These are phyloP conservation scores for Talaromyces islandicus DNA, from an alignment of 2,329 filamentous ascomycete species.

Conservation along the genomic window DNA sequence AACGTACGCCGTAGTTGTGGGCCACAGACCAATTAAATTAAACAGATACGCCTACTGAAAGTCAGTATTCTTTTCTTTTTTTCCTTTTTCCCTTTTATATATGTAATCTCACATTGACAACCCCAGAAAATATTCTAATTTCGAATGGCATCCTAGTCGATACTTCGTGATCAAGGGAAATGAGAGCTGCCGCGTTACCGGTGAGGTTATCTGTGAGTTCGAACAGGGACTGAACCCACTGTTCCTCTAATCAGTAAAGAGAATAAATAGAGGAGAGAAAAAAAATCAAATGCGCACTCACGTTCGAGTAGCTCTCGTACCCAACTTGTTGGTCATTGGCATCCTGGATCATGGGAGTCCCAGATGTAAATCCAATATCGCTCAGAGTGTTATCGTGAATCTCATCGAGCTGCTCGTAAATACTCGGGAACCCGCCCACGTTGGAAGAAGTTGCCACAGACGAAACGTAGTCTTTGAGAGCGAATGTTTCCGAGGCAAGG, in stretches of 20 bases:
- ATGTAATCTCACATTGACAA: conserved; percentile 7
- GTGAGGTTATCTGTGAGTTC: conserved; percentile 12
- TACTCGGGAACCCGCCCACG: conserved; percentile 3
- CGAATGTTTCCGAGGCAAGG: conserved; percentile 9
- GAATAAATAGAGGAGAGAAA: background rate
- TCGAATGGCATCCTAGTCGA: conserved; percentile 1
- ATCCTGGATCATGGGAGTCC: conserved; percentile 4
- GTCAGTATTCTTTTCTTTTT: background rate
- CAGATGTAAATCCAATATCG: conserved; percentile 5
- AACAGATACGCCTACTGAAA: conserved; percentile 12
- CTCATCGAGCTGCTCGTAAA: conserved; percentile 9
- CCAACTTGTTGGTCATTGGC: conserved; percentile 7
- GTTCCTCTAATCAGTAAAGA: background rate
- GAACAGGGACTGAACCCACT: conserved; percentile 11
- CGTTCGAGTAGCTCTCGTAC: conserved; percentile 14
- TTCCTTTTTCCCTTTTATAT: no score
- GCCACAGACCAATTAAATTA: conserved; percentile 13
- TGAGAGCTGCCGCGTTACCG: conserved; percentile 8
- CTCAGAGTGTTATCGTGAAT: conserved; percentile 9
- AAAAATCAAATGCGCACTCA: background rate
- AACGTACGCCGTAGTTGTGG: conserved; percentile 10
- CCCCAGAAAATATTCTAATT: conserved; percentile 5
- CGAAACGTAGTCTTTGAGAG: conserved; percentile 9
- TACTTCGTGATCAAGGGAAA: background rate
- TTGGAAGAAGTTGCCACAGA: conserved; percentile 9